Base-by-base conservation (phyloP, 148 eudicot species). In the Tetragonia tetragonoides region DNA sequence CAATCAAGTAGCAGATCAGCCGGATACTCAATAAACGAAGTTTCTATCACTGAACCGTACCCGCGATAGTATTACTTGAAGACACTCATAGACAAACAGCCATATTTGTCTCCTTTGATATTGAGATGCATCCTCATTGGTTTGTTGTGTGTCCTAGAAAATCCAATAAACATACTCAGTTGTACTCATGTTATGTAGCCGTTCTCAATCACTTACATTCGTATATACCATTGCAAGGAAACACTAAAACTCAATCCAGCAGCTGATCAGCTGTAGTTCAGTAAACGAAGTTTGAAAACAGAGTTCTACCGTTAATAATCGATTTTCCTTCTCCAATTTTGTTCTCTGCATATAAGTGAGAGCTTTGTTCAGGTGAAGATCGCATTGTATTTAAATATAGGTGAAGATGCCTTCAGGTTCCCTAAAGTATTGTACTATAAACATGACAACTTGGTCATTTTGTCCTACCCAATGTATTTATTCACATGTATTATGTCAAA, bases 1-100 rank as follows among this genome's bases (percentile, higher is more conserved):
- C 73, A 70, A 14, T 42, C 69, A 17, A 62, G 53, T 71, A 62
- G 39, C 16, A 71, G 18, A 10, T 63, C 65, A 40, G 16, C 28
- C 10, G 75, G 9, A 28, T 78, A 47, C 46, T 69, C 83, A 6
- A 24, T 69, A 61, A 81, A 81, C 24, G 79, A 81, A 16, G 76
- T 65, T 51, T 63, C 83, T 51, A 7, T 81, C 17, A 81, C 79
- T 17, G 71, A 63, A 70, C n/a, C 65, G 23, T 41, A 63, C 37
- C 72, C 79, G 49, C 79, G 83, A 49, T 80, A 80, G 77, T 18
- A 41, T 28, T 46, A 21, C 56, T 34, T 14, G 38, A 40, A 21
- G 39, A 62, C 14, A 57, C 16, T 42, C 16, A 7, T 23, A 7
- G 41, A 11, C 41, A 18, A 49, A 44, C 47, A 44, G 6, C 47